Percentiles rank a stretch among this genome's conserved stretches.
Evolutionary conservation across 108 stramenopile genomes (phyloP).

Genomic region (Fragilariopsis cylindrus): DNA sequence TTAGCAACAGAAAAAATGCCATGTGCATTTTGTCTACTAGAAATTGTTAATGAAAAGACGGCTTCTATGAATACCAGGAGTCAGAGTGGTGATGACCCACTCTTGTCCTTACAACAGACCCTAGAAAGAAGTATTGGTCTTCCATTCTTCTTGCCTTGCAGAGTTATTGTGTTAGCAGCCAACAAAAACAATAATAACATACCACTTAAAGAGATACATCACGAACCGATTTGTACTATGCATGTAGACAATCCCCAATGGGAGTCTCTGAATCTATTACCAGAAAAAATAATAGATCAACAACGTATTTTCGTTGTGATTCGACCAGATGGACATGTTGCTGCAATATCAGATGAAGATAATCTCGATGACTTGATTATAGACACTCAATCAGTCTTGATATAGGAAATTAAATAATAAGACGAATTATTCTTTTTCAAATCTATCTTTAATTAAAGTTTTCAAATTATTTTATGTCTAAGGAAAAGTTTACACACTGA

Average conservation of each 20-base stretch:
- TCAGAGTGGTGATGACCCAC: background rate
- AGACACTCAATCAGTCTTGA: background rate
- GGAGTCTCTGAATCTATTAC: slow-evolving; percentile 12
- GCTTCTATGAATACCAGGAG: too few relatives aligned
- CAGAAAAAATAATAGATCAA: background rate
- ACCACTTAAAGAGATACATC: background rate
- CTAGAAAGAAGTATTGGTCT: background rate
- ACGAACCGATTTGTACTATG: background rate
- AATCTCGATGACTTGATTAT: background rate
- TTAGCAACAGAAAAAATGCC: slow-evolving; percentile 16
- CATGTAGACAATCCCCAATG: background rate
- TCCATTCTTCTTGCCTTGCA: background rate
- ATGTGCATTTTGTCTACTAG: slow-evolving; percentile 27
- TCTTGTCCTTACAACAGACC: background rate
- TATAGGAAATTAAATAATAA: too few relatives aligned
- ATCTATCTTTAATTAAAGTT: too few relatives aligned
- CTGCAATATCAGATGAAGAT: slow-evolving; percentile 5
- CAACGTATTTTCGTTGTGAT: slow-evolving; percentile 28
- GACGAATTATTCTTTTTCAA: too few relatives aligned
- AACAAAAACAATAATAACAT: background rate
- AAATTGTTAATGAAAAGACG: background rate
- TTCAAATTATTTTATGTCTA: too few relatives aligned
- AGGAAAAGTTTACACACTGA: too few relatives aligned
- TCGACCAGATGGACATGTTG: slow-evolving; percentile 73
- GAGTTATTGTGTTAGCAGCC: background rate